Evolutionary conservation across 306 rosid species (phyloP).

Genomic region (Cucurbita moschata): DNA sequence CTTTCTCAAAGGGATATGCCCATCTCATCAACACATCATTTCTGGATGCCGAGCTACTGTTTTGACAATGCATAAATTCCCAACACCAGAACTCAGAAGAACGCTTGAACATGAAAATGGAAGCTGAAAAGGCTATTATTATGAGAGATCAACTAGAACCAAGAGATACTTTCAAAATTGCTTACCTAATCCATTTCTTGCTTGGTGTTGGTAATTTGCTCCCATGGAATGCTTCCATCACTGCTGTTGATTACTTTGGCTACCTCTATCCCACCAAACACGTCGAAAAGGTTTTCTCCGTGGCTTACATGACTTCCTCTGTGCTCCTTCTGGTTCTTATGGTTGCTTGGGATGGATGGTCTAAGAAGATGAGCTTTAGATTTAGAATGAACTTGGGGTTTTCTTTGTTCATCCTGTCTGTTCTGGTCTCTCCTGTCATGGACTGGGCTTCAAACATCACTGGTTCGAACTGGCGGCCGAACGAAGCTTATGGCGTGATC

Average conservation of each 20-base stretch:
- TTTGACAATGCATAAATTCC: slow-evolving; percentile 14
- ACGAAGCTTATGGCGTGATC: slow-evolving; percentile 27
- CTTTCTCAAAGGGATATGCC: slow-evolving; percentile 14
- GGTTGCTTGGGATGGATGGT: slow-evolving; percentile 59
- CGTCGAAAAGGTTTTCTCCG: slow-evolving; percentile 75
- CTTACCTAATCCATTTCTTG: slow-evolving; percentile 75
- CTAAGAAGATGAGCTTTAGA: slow-evolving; percentile 33
- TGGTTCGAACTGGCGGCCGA: slow-evolving; percentile 15
- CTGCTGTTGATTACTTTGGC: slow-evolving; percentile 80
- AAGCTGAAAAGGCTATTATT: slow-evolving; percentile 21
- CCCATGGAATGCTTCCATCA: slow-evolving; percentile 96
- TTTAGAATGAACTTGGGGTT: slow-evolving; percentile 48
- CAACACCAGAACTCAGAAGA: neutral
- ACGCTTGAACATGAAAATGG: slow-evolving; percentile 26
- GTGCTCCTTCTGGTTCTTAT: slow-evolving; percentile 41
- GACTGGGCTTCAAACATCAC: slow-evolving; percentile 37
- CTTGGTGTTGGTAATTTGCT: slow-evolving; percentile 85
- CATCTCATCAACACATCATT: slow-evolving; percentile 29
- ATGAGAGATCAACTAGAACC: slow-evolving; percentile 28
- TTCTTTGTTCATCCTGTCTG: slow-evolving; percentile 42
- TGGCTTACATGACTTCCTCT: slow-evolving; percentile 65
- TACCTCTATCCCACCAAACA: slow-evolving; percentile 56
- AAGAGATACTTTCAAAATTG: slow-evolving; percentile 39
- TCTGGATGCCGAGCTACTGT: slow-evolving; percentile 1
- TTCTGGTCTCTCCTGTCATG: slow-evolving; percentile 47